phyloP scores from a whole-genome alignment of 1,139 yeast species.

The Candida sp. region DNA sequence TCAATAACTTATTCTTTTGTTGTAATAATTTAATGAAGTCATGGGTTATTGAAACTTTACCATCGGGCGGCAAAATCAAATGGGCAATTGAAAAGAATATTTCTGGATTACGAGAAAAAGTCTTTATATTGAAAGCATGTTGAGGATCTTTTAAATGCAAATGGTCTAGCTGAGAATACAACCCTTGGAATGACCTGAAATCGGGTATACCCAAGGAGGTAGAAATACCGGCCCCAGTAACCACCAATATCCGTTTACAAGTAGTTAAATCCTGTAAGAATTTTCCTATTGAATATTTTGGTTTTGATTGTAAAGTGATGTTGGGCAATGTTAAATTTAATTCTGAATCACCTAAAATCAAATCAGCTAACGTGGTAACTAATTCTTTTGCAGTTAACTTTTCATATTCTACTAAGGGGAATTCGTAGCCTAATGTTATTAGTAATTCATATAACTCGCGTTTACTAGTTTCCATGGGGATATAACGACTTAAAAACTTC shows the following conservation, averaged over 20 bases:
- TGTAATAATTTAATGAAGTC: constrained; percentile 74
- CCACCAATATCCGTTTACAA: constrained; percentile 65
- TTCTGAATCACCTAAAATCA: constrained; percentile 11
- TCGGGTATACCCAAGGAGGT: constrained; percentile 94
- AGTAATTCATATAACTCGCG: constrained; percentile 44
- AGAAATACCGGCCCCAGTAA: constrained; percentile 97
- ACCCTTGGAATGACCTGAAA: constrained; percentile 86
- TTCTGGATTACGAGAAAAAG: constrained; percentile 75
- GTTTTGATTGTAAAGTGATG: constrained; percentile 1
- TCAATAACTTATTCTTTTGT: constrained; percentile 71
- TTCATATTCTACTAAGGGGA: constrained; percentile 7
- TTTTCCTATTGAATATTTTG: background rate
- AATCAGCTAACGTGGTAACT: constrained; percentile 13
- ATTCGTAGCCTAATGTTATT: constrained; percentile 39
- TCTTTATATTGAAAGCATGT: constrained; percentile 80
- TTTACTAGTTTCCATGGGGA: constrained; percentile 51
- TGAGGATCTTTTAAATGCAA: constrained; percentile 88
- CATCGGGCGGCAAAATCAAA: constrained; percentile 78
- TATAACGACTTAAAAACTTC: constrained; percentile 47
- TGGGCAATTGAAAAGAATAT: constrained; percentile 87
- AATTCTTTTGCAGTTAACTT: constrained; percentile 9
- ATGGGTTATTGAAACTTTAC: constrained; percentile 80
- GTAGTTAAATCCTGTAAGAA: constrained; percentile 9
- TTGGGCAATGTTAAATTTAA: constrained; percentile 1
- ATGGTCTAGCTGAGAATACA: constrained; percentile 68